phyloP scores from a whole-genome alignment of 78 protist species.

The Cavenderia fasciculata region DNA sequence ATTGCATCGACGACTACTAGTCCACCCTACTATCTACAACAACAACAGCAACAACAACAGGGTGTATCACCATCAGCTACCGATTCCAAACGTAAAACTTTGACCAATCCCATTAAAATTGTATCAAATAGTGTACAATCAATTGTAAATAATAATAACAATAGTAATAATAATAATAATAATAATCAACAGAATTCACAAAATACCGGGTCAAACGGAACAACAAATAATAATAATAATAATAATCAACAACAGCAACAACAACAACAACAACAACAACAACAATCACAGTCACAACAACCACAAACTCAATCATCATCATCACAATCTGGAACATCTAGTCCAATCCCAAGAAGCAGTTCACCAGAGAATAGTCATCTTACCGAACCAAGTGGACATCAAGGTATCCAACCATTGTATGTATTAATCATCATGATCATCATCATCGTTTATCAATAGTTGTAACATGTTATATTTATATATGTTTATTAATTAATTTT shows the following conservation, averaged over 20 bases:
- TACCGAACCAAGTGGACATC: too few species aligned
- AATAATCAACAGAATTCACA: too few species aligned
- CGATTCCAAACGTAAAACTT: neutral
- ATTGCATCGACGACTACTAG: constrained; percentile 2
- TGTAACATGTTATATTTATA: too few species aligned
- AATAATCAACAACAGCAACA: neutral
- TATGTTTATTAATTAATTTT: neutral
- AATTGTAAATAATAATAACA: neutral
- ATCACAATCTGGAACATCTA: neutral
- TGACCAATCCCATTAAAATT: neutral
- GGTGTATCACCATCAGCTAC: neutral
- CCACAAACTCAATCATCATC: constrained; percentile 1
- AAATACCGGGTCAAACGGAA: neutral
- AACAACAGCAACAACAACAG: constrained; percentile 13
- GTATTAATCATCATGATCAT: neutral
- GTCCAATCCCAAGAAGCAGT: neutral
- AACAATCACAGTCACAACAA: neutral
- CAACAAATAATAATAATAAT: neutral
- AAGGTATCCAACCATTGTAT: constrained; percentile 31
- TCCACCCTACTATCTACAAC: neutral
- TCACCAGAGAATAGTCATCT: neutral
- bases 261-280: constrained; percentile 7
- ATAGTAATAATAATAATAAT: neutral
- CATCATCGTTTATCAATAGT: neutral
- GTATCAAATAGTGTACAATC: neutral